These are phyloP conservation scores for Volvariella surrecta DNA, from an alignment of 1,284 basidiomycete species.

Conservation along the genomic window DNA sequence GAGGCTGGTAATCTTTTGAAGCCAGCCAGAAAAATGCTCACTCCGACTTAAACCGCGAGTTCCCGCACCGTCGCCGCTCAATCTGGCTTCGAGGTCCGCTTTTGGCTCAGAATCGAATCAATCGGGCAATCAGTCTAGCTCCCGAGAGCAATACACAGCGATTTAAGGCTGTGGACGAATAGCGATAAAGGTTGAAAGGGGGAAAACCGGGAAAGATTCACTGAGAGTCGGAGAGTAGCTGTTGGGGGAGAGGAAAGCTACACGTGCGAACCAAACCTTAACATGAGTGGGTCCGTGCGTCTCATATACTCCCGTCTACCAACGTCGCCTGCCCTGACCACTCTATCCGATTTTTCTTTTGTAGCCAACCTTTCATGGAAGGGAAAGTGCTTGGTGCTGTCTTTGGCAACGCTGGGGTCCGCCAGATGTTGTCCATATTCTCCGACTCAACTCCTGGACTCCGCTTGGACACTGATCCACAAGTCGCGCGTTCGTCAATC, in stretches of 20 bases:
- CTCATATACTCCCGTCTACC: background rate
- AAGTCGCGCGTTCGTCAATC: too few relatives aligned
- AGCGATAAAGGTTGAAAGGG: background rate
- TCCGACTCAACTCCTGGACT: conserved; percentile 2
- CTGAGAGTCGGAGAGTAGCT: conserved; percentile 2
- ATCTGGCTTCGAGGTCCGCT: conserved; percentile 24
- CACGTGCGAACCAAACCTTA: conserved; percentile 11
- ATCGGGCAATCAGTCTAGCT: background rate
- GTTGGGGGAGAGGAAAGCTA: conserved; percentile 3
- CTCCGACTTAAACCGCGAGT: conserved; percentile 30
- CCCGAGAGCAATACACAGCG: background rate
- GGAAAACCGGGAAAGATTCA: background rate
- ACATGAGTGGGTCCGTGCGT: background rate
- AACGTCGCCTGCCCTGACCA: background rate
- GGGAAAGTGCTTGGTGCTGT: background rate
- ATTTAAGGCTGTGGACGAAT: background rate
- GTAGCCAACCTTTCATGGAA: background rate
- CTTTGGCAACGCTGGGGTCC: background rate
- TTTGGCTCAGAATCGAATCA: conserved; percentile 6
- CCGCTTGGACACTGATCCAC: background rate
- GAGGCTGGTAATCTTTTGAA: background rate
- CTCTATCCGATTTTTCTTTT: background rate
- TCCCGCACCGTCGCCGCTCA: conserved; percentile 31
- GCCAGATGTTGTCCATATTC: background rate
- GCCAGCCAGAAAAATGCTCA: conserved; percentile 26